phyloP scores from a whole-genome alignment of 2,329 filamentous ascomycete species.

The Epichloe scottii region DNA sequence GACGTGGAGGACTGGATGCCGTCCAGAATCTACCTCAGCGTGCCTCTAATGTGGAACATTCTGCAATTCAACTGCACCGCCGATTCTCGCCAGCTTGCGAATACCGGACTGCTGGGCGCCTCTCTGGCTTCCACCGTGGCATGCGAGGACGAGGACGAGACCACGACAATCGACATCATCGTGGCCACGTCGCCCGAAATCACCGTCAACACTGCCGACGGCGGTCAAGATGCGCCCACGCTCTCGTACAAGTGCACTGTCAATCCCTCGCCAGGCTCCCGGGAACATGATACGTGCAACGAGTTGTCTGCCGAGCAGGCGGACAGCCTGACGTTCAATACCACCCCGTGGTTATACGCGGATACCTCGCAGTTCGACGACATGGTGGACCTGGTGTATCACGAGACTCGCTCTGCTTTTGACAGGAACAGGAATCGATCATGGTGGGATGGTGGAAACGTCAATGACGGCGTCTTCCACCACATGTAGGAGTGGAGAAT shows the following conservation, averaged over 20 bases:
- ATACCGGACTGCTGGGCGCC: conserved; percentile 27
- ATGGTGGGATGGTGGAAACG: conserved; percentile 29
- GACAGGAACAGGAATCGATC: conserved; percentile 16
- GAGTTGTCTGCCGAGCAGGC: conserved; percentile 19
- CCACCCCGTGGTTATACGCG: conserved; percentile 31
- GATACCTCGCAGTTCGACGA: conserved; percentile 27
- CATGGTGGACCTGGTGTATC: conserved; percentile 23
- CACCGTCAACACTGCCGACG: conserved; percentile 37
- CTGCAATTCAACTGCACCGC: conserved; percentile 33
- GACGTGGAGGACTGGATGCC: conserved; percentile 40
- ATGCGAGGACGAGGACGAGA: conserved; percentile 22
- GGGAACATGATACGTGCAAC: conserved; percentile 13
- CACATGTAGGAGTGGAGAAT: conserved; percentile 17
- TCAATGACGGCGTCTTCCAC: conserved; percentile 27
- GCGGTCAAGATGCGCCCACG: conserved; percentile 35
- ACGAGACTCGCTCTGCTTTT: conserved; percentile 16
- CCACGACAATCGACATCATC: conserved; percentile 32
- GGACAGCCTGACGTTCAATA: conserved; percentile 27
- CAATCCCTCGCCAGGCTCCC: conserved; percentile 12
- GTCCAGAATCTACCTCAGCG: conserved; percentile 38
- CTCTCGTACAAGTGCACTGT: conserved; percentile 20
- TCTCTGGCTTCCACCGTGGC: conserved; percentile 23
- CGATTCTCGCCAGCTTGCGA: conserved; percentile 22
- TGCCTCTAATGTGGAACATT: conserved; percentile 40
- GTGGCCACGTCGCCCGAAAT: conserved; percentile 39